phyloP scores from a whole-genome alignment of 768 basidiomycete genomes.

The Suillus tomentosus region DNA sequence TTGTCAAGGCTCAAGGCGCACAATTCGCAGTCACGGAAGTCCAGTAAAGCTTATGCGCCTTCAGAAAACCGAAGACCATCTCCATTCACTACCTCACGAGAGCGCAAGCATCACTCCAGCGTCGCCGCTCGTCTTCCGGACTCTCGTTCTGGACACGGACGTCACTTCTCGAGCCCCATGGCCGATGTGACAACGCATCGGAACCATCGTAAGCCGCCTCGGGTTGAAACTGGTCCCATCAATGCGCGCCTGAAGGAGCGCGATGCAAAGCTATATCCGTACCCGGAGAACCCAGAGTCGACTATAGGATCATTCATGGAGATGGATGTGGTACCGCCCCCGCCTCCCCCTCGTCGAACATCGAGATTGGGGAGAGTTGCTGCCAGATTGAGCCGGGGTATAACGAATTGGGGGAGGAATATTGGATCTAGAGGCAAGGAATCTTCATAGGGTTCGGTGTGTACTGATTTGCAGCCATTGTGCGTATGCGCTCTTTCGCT shows the following conservation, averaged over 20 bases:
- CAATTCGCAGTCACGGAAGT: slow-evolving; percentile 30
- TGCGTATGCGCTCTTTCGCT: slow-evolving; percentile 17
- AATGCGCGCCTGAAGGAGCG: neutral
- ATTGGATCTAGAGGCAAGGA: slow-evolving; percentile 20
- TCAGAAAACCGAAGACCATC: slow-evolving; percentile 20
- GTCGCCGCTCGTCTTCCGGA: slow-evolving; percentile 3
- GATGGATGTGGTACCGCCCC: slow-evolving; percentile 27
- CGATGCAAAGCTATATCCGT: neutral
- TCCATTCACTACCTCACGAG: slow-evolving; percentile 19
- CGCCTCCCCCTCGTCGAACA: slow-evolving; percentile 14
- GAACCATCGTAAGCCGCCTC: slow-evolving; percentile 1
- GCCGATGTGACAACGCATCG: slow-evolving; percentile 9
- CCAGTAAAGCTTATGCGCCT: slow-evolving; percentile 17
- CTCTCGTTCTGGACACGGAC: slow-evolving; percentile 8
- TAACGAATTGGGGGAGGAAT: slow-evolving; percentile 34
- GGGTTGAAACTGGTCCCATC: neutral
- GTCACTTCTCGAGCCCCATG: slow-evolving; percentile 13
- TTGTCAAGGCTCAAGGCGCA: slow-evolving; percentile 35
- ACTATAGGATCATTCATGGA: slow-evolving; percentile 34
- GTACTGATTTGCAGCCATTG: neutral
- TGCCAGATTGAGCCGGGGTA: slow-evolving; percentile 28
- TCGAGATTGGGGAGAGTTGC: slow-evolving; percentile 25
- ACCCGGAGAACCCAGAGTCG: slow-evolving; percentile 5
- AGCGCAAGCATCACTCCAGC: slow-evolving; percentile 19
- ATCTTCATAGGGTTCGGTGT: neutral